These are phyloP conservation scores for Elaeagnus macrophylla DNA, from an alignment of 306 rosid species.

Conservation along the genomic window DNA sequence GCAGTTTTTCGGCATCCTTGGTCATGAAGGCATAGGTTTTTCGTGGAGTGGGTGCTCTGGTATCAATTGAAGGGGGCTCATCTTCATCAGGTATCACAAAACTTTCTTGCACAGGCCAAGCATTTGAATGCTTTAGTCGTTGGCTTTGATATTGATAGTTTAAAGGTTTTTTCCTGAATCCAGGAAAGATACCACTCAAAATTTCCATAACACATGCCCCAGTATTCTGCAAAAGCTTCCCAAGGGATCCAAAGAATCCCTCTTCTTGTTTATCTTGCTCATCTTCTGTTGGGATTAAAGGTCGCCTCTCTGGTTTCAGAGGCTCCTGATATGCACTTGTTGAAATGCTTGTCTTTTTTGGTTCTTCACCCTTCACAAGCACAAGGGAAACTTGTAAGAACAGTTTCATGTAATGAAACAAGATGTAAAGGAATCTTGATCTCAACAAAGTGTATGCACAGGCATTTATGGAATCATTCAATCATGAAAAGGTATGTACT, in stretches of 20 bases:
- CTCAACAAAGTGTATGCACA: not conserved
- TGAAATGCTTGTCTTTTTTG: slow-evolving; percentile 27
- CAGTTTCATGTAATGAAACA: too few species aligned
- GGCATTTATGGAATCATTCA: too few species aligned
- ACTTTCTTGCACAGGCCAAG: slow-evolving; percentile 87
- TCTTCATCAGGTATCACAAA: slow-evolving; percentile 78
- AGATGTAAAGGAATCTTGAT: not conserved
- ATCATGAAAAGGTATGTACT: too few species aligned
- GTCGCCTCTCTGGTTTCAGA: slow-evolving; percentile 58
- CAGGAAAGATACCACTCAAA: slow-evolving; percentile 63
- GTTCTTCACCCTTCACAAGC: slow-evolving; percentile 40
- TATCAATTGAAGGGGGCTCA: slow-evolving; percentile 73
- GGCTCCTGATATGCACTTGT: slow-evolving; percentile 56
- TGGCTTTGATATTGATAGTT: slow-evolving; percentile 35
- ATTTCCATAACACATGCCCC: slow-evolving; percentile 50
- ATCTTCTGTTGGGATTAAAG: slow-evolving; percentile 65
- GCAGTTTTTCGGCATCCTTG: slow-evolving; percentile 68
- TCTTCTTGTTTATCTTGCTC: slow-evolving; percentile 79
- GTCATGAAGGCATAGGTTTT: slow-evolving; percentile 92
- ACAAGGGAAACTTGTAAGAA: not conserved
- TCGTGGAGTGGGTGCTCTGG: slow-evolving; percentile 71
- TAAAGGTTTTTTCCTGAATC: slow-evolving; percentile 38
- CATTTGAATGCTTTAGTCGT: slow-evolving; percentile 34
- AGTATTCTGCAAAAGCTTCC: slow-evolving; percentile 52
- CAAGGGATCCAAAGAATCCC: slow-evolving; percentile 68